phyloP scores from a whole-genome alignment of 1,284 basidiomycete genomes.

The Pascua guehoae region DNA sequence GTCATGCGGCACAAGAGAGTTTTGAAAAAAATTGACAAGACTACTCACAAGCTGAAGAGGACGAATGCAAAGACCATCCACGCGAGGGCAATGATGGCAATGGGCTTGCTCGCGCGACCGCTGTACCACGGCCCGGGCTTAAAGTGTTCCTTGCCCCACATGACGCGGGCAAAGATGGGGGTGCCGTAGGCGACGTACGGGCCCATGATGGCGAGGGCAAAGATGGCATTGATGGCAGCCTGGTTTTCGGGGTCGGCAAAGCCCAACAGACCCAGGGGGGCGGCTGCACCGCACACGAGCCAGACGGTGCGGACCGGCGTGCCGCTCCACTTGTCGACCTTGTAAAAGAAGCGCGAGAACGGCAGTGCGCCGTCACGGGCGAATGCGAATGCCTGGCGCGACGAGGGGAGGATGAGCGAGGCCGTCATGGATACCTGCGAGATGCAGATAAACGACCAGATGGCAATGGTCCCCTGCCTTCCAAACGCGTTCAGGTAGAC shows the following conservation, averaged over 20 bases:
- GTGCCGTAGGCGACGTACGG: conserved; percentile 35
- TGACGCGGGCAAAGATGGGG: conserved; percentile 37
- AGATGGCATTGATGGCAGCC: conserved; percentile 43
- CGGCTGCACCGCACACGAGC: conserved; percentile 34
- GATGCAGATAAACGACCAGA: conserved; percentile 44
- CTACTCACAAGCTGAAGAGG: conserved; percentile 34
- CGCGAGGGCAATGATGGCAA: conserved; percentile 29
- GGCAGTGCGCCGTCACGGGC: conserved; percentile 66
- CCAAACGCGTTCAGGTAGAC: conserved; percentile 47
- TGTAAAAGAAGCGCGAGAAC: conserved; percentile 59
- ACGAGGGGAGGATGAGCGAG: conserved; percentile 44
- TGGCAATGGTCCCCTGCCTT: conserved; percentile 42
- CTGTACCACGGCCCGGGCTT: conserved; percentile 40
- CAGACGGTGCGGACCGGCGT: conserved; percentile 43
- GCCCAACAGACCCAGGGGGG: conserved; percentile 36
- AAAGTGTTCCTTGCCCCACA: conserved; percentile 31
- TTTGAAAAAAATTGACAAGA: no score
- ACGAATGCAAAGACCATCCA: conserved; percentile 44
- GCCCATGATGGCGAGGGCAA: conserved; percentile 38
- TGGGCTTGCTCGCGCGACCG: conserved; percentile 27
- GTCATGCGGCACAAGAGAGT: background rate
- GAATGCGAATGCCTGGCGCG: conserved; percentile 64
- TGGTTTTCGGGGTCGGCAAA: conserved; percentile 38
- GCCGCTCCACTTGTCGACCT: conserved; percentile 27
- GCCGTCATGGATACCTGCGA: conserved; percentile 37